These are phyloP conservation scores for Stemphylium beticola DNA, from an alignment of 2,329 filamentous ascomycete genomes.

Conservation along the genomic window DNA sequence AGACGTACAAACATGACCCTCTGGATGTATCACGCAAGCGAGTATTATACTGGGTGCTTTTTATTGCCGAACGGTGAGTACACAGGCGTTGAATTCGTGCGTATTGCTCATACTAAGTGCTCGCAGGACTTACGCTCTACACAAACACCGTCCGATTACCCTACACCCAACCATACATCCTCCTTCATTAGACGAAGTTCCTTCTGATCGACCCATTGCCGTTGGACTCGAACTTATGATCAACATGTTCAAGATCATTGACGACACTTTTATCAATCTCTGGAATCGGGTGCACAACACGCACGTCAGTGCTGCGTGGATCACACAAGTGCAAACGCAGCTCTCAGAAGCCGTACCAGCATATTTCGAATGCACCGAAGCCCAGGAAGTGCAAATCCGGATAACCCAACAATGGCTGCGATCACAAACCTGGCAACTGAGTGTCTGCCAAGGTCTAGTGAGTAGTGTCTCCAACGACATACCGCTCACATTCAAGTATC, in stretches of 20 bases:
- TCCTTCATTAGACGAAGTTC: slow-evolving; percentile 57
- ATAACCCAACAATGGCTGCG: slow-evolving; percentile 74
- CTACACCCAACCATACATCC: slow-evolving; percentile 65
- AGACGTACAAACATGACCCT: slow-evolving; percentile 58
- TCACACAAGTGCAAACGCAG: slow-evolving; percentile 57
- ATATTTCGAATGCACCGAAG: slow-evolving; percentile 65
- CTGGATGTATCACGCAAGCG: slow-evolving; percentile 62
- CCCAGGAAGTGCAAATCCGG: slow-evolving; percentile 71
- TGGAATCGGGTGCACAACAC: slow-evolving; percentile 65
- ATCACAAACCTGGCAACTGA: slow-evolving; percentile 75
- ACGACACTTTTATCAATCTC: slow-evolving; percentile 67
- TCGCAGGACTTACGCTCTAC: slow-evolving; percentile 66
- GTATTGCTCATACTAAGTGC: slow-evolving; percentile 8
- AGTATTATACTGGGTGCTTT: slow-evolving; percentile 67
- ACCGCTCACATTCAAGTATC: slow-evolving; percentile 67
- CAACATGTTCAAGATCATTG: slow-evolving; percentile 66
- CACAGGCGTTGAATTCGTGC: neutral
- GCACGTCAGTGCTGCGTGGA: slow-evolving; percentile 55
- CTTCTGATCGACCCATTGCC: slow-evolving; percentile 61
- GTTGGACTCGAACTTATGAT: slow-evolving; percentile 67
- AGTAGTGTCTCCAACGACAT: slow-evolving; percentile 64
- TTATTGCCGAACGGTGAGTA: slow-evolving; percentile 64
- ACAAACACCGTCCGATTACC: slow-evolving; percentile 68
- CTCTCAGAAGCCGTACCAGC: slow-evolving; percentile 60
- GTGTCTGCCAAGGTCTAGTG: slow-evolving; percentile 69